Evolutionary conservation across 306 rosid species (phyloP).

Genomic region (Fagus sylvatica): DNA sequence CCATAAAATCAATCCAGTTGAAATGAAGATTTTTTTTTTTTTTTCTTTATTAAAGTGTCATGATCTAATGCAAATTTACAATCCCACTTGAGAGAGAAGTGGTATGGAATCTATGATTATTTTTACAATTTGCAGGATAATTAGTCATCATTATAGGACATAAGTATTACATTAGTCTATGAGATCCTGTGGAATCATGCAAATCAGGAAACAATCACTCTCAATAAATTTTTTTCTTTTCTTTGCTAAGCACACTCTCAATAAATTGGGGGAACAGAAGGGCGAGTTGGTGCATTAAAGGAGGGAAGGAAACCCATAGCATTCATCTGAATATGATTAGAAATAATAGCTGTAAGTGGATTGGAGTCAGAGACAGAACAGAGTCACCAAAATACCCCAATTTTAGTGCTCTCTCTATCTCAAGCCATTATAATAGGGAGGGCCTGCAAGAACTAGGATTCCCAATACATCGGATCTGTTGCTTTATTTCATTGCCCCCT

Average conservation of each 20-base stretch:
- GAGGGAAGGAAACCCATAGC: slow-evolving; percentile 57
- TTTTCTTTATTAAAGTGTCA: no score
- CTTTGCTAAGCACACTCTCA: not conserved
- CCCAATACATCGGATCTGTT: slow-evolving; percentile 59
- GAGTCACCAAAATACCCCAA: slow-evolving; percentile 6
- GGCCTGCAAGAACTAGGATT: slow-evolving; percentile 56
- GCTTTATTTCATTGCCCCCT: slow-evolving; percentile 44
- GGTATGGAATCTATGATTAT: no score
- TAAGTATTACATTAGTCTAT: no score
- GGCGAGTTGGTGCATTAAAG: slow-evolving; percentile 34
- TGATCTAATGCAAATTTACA: no score
- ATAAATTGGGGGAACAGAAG: slow-evolving; percentile 13
- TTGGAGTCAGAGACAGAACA: slow-evolving; percentile 34
- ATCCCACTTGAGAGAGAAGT: no score
- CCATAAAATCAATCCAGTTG: no score
- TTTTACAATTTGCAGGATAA: no score
- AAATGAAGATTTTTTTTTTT: no score
- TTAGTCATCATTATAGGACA: no score
- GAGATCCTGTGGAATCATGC: no score
- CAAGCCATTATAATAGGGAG: slow-evolving; percentile 12
- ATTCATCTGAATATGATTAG: slow-evolving; percentile 24
- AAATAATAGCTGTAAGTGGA: slow-evolving; percentile 26
- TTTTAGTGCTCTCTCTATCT: not conserved
- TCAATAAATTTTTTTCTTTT: no score
- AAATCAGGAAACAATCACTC: no score